Evolutionary conservation across 2,329 filamentous ascomycete genomes (phyloP).

Genomic region (Byssochlamys sp.): DNA sequence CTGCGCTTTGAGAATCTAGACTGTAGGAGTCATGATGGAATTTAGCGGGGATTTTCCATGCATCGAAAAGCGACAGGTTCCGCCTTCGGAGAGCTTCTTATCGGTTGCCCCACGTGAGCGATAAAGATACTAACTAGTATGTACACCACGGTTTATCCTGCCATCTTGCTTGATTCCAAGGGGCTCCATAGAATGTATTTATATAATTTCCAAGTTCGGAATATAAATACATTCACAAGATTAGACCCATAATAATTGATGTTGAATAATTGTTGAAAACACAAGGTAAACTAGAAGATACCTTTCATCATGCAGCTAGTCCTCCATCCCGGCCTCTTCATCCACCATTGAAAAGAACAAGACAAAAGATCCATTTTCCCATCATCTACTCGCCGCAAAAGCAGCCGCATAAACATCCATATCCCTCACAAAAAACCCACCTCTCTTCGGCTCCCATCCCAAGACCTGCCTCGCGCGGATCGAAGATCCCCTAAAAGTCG

Average conservation of each 20-base stretch:
- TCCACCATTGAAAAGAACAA: too few relatives aligned
- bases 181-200: too few relatives aligned
- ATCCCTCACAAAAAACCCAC: slow-evolving; percentile 10
- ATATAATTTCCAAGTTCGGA: too few relatives aligned
- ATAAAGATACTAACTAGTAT: not conserved
- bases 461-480: slow-evolving; percentile 22
- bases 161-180: too few relatives aligned
- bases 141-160: not conserved
- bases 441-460: slow-evolving; percentile 25
- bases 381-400: slow-evolving; percentile 1
- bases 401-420: slow-evolving; percentile 9
- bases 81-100: not conserved
- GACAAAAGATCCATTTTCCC: not conserved
- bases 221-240: too few relatives aligned
- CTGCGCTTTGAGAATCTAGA: not conserved
- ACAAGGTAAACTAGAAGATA: too few relatives aligned
- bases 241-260: too few relatives aligned
- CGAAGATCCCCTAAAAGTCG: slow-evolving; percentile 14
- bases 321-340: too few relatives aligned
- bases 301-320: too few relatives aligned
- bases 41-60: not conserved
- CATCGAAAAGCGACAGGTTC: not conserved
- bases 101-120: slow-evolving; percentile 1
- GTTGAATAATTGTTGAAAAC: too few relatives aligned
- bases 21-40: not conserved